These are phyloP conservation scores for Cicer cuneatum DNA, from an alignment of 306 rosid genomes.

Conservation along the genomic window DNA sequence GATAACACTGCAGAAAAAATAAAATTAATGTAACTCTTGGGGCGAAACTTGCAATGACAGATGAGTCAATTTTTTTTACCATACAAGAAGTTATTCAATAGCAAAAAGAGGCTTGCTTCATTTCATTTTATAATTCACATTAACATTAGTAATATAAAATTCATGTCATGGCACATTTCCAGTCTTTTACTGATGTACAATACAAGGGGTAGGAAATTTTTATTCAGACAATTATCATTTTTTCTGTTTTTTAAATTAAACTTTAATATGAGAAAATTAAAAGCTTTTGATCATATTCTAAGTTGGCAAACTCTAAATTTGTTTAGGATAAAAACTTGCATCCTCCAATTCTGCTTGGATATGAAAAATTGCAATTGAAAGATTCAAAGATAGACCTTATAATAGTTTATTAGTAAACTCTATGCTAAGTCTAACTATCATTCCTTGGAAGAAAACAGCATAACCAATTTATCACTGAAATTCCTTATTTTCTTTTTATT, in stretches of 20 bases:
- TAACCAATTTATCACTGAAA: not conserved
- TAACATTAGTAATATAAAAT: constrained; percentile 26
- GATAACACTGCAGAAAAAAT: not conserved
- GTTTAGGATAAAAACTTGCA: not conserved
- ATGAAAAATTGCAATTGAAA: constrained; percentile 5
- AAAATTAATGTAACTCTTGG: not conserved
- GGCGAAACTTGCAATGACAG: constrained; percentile 15
- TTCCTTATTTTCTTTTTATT: not conserved
- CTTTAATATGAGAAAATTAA: constrained; percentile 4
- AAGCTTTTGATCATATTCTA: not conserved
- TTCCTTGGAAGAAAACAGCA: not conserved
- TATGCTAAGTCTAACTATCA: constrained; percentile 6
- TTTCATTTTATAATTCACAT: not conserved
- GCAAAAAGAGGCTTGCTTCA: constrained; percentile 19
- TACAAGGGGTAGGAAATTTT: not conserved
- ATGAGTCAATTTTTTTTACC: constrained; percentile 14
- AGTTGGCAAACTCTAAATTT: not conserved
- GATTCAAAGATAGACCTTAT: constrained; percentile 15
- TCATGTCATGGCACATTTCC: constrained; percentile 5
- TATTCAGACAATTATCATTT: not conserved
- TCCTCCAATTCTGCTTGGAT: constrained; percentile 15
- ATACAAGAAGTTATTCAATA: constrained; percentile 12
- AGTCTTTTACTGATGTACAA: constrained; percentile 22
- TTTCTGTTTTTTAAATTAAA: not conserved
- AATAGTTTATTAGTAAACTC: constrained; percentile 30